Percentiles rank a stretch among this genome's conserved stretches.
These are phyloP conservation scores for Novakomyces olei DNA, from an alignment of 805 yeast genomes.

Conservation along the genomic window DNA sequence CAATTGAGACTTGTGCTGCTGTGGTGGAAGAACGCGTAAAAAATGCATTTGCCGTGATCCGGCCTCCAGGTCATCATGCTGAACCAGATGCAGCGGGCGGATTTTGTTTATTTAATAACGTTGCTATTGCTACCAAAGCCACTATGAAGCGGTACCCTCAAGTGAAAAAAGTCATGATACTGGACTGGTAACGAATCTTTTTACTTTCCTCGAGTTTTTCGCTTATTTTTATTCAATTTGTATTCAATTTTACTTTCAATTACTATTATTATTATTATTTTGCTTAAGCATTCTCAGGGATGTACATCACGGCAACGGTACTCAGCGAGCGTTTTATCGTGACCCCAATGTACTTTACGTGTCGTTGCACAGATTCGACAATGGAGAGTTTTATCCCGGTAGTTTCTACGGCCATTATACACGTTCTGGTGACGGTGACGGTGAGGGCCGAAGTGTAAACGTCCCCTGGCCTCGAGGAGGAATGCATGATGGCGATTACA, in stretches of 20 bases:
- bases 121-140: slow-evolving; percentile 85
- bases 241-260: too few relatives aligned
- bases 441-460: slow-evolving; percentile 72
- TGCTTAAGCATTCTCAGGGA: too few relatives aligned
- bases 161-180: slow-evolving; percentile 56
- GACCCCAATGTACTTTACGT: slow-evolving; percentile 83
- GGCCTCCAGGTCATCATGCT: slow-evolving; percentile 99
- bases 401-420: slow-evolving; percentile 64
- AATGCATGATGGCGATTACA: slow-evolving; percentile 85
- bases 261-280: too few relatives aligned
- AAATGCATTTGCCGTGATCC: slow-evolving; percentile 78
- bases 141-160: slow-evolving; percentile 71
- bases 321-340: slow-evolving; percentile 73
- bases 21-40: slow-evolving; percentile 83
- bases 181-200: slow-evolving; percentile 65
- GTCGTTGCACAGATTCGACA: slow-evolving; percentile 79
- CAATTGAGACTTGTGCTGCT: slow-evolving; percentile 87
- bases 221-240: too few relatives aligned
- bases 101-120: slow-evolving; percentile 85
- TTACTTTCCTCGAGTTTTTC: too few relatives aligned
- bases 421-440: slow-evolving; percentile 65
- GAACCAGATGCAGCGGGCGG: slow-evolving; percentile 97
- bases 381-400: slow-evolving; percentile 86
- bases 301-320: slow-evolving; percentile 97
- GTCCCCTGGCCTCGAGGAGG: slow-evolving; percentile 88